Percentiles rank a stretch among this genome's conserved stretches.
phyloP scores from a whole-genome alignment of 2,329 filamentous ascomycete genomes.

The Diplocarpon mali region DNA sequence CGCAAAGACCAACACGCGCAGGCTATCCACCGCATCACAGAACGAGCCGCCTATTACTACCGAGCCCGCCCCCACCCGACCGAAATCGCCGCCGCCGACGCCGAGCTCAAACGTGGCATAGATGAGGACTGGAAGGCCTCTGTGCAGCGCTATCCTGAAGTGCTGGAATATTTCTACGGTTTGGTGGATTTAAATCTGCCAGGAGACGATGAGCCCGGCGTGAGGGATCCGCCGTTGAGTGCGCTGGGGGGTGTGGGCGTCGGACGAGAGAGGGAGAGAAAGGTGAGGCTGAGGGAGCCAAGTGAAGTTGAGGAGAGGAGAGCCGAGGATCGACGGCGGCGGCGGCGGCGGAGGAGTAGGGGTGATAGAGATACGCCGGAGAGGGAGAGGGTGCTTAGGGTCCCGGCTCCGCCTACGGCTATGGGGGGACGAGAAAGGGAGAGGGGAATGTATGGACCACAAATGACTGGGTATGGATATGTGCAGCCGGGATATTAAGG shows the following conservation, averaged over 20 bases:
- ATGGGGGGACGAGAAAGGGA: slow-evolving; percentile 6
- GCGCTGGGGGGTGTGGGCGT: slow-evolving; percentile 19
- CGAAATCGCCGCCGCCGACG: slow-evolving; percentile 54
- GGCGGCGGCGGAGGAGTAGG: slow-evolving; percentile 7
- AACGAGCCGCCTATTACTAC: slow-evolving; percentile 47
- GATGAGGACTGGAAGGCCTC: slow-evolving; percentile 70
- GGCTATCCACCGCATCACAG: slow-evolving; percentile 44
- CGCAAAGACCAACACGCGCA: slow-evolving; percentile 46
- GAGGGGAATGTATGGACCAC: slow-evolving; percentile 8
- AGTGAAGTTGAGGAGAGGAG: slow-evolving; percentile 13
- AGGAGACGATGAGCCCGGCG: slow-evolving; percentile 45
- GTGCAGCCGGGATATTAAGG: slow-evolving; percentile 5
- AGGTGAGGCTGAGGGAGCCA: slow-evolving; percentile 20
- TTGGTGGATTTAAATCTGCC: slow-evolving; percentile 58
- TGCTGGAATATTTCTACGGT: slow-evolving; percentile 71
- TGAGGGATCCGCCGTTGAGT: slow-evolving; percentile 50
- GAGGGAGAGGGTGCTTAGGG: slow-evolving; percentile 7
- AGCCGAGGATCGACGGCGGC: slow-evolving; percentile 10
- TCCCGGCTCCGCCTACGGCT: background rate
- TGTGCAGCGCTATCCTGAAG: slow-evolving; percentile 67
- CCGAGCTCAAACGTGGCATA: slow-evolving; percentile 58
- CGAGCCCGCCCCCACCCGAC: slow-evolving; percentile 45
- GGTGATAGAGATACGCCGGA: background rate
- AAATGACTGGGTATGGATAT: slow-evolving; percentile 1
- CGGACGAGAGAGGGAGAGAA: slow-evolving; percentile 17